A percentile compares a stretch with the other conserved stretches of the same genome.
phyloP scores from a whole-genome alignment of 208 protist species.

The Jaenimonas drosophilae region DNA sequence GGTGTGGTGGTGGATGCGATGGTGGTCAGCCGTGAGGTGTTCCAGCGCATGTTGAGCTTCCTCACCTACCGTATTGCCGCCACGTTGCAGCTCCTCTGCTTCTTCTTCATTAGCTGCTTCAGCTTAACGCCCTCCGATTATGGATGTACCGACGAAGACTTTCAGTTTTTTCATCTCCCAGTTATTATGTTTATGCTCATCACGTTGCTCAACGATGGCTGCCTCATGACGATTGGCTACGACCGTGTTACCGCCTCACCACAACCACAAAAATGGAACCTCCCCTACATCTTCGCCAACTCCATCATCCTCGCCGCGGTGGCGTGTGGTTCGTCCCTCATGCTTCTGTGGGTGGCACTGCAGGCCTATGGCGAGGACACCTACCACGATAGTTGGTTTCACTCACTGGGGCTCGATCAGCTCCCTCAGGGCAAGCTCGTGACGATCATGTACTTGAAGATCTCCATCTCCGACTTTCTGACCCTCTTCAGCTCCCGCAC shows the following conservation, averaged over 20 bases:
- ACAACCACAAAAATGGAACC: constrained; percentile 59
- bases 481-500: constrained; percentile 86
- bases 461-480: constrained; percentile 86
- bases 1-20: constrained; percentile 92
- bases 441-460: constrained; percentile 83
- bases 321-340: constrained; percentile 57
- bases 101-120: constrained; percentile 82
- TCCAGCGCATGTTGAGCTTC: constrained; percentile 91
- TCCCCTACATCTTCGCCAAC: constrained; percentile 47
- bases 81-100: constrained; percentile 74
- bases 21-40: constrained; percentile 89
- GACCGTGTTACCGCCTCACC: constrained; percentile 43
- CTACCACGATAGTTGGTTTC: constrained; percentile 50
- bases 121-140: constrained; percentile 58
- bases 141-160: constrained; percentile 39
- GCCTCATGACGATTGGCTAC: constrained; percentile 71
- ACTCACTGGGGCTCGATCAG: constrained; percentile 42
- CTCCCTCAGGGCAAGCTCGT: constrained; percentile 69
- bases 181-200: constrained; percentile 90
- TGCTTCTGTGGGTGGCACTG: constrained; percentile 49
- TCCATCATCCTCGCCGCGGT: constrained; percentile 44
- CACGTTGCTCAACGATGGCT: constrained; percentile 78
- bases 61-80: constrained; percentile 72
- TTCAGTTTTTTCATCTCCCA: constrained; percentile 79
- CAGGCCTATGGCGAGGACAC: constrained; percentile 29